A percentile compares a stretch with the other conserved stretches of the same genome.
Evolutionary conservation across 306 rosid genomes (phyloP).

Genomic region (Vigna unguiculata): DNA sequence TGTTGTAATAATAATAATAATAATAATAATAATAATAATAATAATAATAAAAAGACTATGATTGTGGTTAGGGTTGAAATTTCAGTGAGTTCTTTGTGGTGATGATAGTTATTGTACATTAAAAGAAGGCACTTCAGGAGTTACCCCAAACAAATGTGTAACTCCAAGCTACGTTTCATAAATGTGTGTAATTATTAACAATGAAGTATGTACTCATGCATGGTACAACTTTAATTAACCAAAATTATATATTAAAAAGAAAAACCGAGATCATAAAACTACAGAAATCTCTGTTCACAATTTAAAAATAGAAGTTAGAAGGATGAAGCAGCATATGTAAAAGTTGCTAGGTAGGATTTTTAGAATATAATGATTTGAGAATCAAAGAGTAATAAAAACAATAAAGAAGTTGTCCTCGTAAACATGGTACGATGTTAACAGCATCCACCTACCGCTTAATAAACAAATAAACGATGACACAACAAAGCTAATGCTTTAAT

Average conservation of each 20-base stretch:
- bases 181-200: background rate
- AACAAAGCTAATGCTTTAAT: slow-evolving; percentile 39
- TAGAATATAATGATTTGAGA: slow-evolving; percentile 34
- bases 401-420: slow-evolving; percentile 15
- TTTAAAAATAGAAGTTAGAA: background rate
- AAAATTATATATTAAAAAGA: background rate
- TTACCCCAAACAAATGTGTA: too few species aligned
- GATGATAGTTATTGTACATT: too few species aligned
- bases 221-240: background rate
- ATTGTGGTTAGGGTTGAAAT: too few species aligned
- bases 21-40: too few species aligned
- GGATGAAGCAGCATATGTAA: background rate
- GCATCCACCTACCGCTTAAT: slow-evolving; percentile 31
- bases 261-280: background rate
- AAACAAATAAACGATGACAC: slow-evolving; percentile 24
- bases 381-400: slow-evolving; percentile 21
- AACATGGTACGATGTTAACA: slow-evolving; percentile 45
- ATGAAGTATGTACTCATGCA: background rate
- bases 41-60: too few species aligned
- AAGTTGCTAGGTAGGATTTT: slow-evolving; percentile 13
- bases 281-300: background rate
- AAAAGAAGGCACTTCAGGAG: too few species aligned
- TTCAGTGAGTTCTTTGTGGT: too few species aligned
- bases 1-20: background rate
- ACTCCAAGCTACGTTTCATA: background rate